A percentile compares a stretch with the other conserved stretches of the same genome.
Conservation (phyloP, 2,329 filamentous ascomycete genomes). For the Chaetomium sp. region DNA sequence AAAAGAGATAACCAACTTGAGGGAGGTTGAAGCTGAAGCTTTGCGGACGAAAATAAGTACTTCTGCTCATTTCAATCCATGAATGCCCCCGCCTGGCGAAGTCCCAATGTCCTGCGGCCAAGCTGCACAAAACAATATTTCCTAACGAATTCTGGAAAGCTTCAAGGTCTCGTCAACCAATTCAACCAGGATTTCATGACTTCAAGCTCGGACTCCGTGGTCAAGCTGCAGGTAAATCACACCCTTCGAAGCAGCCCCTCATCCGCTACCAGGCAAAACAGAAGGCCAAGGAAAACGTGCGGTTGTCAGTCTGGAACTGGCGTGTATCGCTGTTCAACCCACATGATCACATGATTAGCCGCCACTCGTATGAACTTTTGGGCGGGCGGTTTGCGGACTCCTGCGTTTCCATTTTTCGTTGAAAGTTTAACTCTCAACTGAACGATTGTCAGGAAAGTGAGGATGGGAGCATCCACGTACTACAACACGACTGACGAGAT, state of each 20-base stretch:
- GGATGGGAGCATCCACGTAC: too few relatives aligned
- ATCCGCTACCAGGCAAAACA: neutral
- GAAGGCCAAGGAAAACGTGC: neutral
- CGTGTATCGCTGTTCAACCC: too few relatives aligned
- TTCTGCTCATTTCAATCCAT: neutral
- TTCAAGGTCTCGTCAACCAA: neutral
- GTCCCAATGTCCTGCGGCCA: neutral
- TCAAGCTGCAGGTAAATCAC: conserved; percentile 2
- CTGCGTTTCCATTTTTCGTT: too few relatives aligned
- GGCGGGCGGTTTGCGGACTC: too few relatives aligned
- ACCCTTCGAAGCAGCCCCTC: neutral
- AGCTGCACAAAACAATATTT: conserved; percentile 4
- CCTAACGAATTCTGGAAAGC: conserved; percentile 11
- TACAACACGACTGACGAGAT: too few relatives aligned
- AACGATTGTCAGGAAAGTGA: too few relatives aligned
- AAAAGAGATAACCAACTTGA: neutral
- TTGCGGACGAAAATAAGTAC: neutral
- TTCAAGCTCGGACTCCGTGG: neutral
- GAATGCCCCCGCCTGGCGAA: neutral
- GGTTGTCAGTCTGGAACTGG: neutral
- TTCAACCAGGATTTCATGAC: neutral
- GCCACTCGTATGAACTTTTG: too few relatives aligned
- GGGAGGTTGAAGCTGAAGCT: too few relatives aligned
- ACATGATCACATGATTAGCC: too few relatives aligned
- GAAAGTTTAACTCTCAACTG: too few relatives aligned